Percentiles rank a stretch among this genome's conserved stretches.
phyloP scores from a whole-genome alignment of 768 basidiomycete species.

The Boletus huronensis region DNA sequence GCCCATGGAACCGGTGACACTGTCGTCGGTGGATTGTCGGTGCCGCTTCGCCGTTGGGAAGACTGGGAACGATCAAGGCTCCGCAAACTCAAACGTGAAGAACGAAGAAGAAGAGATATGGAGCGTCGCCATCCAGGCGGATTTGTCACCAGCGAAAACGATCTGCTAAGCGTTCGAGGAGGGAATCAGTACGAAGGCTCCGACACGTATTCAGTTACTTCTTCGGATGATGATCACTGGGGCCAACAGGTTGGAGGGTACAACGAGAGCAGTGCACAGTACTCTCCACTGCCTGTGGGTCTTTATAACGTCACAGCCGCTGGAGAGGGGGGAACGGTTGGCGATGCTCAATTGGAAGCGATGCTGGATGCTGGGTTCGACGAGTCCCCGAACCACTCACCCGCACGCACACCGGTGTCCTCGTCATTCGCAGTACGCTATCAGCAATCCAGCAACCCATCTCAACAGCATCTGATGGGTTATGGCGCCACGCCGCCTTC shows the following conservation, averaged over 20 bases:
- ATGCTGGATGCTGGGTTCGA: slow-evolving; percentile 94
- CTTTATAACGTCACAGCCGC: slow-evolving; percentile 43
- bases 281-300: slow-evolving; percentile 82
- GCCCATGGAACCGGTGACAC: slow-evolving; percentile 71
- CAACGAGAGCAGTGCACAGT: slow-evolving; percentile 78
- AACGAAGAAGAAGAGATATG: slow-evolving; percentile 74
- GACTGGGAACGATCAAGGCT: slow-evolving; percentile 97
- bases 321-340: slow-evolving; percentile 44
- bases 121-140: slow-evolving; percentile 74
- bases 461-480: slow-evolving; percentile 34
- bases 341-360: slow-evolving; percentile 76
- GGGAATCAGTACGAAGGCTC: slow-evolving; percentile 75
- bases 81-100: slow-evolving; percentile 86
- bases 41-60: slow-evolving; percentile 98
- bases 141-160: slow-evolving; percentile 58
- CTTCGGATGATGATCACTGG: slow-evolving; percentile 95
- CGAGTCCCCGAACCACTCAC: slow-evolving; percentile 49
- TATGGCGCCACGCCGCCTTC: slow-evolving; percentile 56
- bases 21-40: slow-evolving; percentile 48
- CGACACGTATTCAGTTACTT: slow-evolving; percentile 75
- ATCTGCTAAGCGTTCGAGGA: slow-evolving; percentile 53
- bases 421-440: slow-evolving; percentile 49
- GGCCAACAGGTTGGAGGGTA: slow-evolving; percentile 93
- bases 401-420: slow-evolving; percentile 31
- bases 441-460: slow-evolving; percentile 57